Conservation (phyloP, 2,329 filamentous ascomycete species). For the Aspergillus brunneoviolaceus region DNA sequence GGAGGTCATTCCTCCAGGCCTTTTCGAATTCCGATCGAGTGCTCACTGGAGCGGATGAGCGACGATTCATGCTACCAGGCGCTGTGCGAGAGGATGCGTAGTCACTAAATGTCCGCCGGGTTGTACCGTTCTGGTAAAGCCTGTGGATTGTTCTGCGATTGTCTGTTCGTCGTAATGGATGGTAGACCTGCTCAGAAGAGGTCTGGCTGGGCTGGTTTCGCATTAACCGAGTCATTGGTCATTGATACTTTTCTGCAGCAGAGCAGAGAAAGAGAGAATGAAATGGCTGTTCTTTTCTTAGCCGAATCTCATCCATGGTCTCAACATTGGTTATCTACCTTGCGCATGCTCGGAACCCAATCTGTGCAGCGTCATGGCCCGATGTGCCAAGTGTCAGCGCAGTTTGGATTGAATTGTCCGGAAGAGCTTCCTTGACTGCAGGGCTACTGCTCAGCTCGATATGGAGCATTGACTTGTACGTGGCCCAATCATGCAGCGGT, state of each 20-base stretch:
- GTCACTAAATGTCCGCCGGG: constrained; percentile 31
- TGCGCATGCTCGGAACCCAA: constrained; percentile 26
- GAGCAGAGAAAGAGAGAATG: constrained; percentile 15
- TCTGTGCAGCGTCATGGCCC: constrained; percentile 14
- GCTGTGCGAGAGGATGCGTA: constrained; percentile 26
- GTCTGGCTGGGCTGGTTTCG: constrained; percentile 27
- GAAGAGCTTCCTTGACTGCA: constrained; percentile 38
- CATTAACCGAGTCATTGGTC: background rate
- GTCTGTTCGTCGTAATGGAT: constrained; percentile 31
- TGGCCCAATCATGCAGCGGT: constrained; percentile 38
- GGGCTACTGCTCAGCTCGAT: constrained; percentile 38
- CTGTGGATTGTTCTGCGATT: constrained; percentile 37
- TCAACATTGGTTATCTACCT: constrained; percentile 30
- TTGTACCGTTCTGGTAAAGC: constrained; percentile 39
- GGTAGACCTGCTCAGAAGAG: constrained; percentile 34
- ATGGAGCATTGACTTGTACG: constrained; percentile 30
- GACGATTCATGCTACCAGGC: constrained; percentile 26
- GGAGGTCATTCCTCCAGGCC: constrained; percentile 23
- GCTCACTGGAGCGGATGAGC: constrained; percentile 29
- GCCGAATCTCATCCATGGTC: background rate
- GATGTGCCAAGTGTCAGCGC: constrained; percentile 31
- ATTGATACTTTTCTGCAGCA: constrained; percentile 29
- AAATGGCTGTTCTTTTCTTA: background rate
- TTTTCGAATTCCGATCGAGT: constrained; percentile 36
- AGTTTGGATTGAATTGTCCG: constrained; percentile 14